Evolutionary conservation across 1,284 basidiomycete genomes (phyloP).

Genomic region (Bjerkandera adusta): DNA sequence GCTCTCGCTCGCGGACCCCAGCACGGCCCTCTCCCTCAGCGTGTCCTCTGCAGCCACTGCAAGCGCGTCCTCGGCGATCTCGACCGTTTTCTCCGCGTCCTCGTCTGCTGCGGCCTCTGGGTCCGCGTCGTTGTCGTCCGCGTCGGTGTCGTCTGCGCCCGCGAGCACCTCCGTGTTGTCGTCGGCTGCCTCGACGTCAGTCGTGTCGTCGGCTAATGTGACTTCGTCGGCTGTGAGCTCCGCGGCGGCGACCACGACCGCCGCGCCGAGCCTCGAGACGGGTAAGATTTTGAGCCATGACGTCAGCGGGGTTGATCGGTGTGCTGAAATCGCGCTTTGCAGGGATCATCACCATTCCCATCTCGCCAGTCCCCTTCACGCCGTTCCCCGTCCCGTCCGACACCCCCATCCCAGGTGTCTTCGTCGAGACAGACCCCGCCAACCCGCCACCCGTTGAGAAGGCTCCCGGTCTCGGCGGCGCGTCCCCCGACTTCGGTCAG

Average conservation of each 20-base stretch:
- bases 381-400: slow-evolving; percentile 32
- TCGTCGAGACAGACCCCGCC: slow-evolving; percentile 26
- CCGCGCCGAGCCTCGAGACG: background rate
- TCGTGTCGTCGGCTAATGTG: slow-evolving; percentile 11
- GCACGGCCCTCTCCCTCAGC: background rate
- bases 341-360: slow-evolving; percentile 22
- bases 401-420: slow-evolving; percentile 28
- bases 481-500: slow-evolving; percentile 42
- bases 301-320: slow-evolving; percentile 6
- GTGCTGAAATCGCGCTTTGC: background rate
- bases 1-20: background rate
- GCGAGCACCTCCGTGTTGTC: slow-evolving; percentile 10
- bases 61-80: background rate
- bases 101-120: slow-evolving; percentile 1
- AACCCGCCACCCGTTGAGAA: slow-evolving; percentile 25
- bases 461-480: slow-evolving; percentile 22
- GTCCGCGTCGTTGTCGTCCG: background rate
- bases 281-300: slow-evolving; percentile 13
- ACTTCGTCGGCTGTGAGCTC: slow-evolving; percentile 6
- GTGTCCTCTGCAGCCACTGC: background rate
- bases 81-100: background rate
- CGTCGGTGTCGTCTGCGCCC: slow-evolving; percentile 1
- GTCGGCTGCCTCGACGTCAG: slow-evolving; percentile 5
- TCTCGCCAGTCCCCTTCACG: slow-evolving; percentile 25
- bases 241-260: background rate